Conservation (phyloP, 179 eudicot genomes). For the Beta macrorhiza region DNA sequence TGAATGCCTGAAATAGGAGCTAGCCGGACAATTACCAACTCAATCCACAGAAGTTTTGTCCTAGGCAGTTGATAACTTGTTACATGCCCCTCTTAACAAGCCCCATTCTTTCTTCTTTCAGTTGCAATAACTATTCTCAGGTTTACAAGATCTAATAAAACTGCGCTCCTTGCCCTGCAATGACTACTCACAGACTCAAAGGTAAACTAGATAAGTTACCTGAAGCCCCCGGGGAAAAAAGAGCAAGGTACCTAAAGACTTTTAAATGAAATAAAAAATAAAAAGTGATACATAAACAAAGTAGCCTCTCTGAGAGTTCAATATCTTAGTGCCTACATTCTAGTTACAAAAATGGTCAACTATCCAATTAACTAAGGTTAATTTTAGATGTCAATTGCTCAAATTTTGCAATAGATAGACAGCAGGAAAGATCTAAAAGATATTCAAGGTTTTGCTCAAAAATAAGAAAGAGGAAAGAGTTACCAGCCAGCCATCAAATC, state of each 20-base stretch:
- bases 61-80: background rate
- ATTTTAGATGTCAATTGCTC: background rate
- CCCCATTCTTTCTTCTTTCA: constrained; percentile 4
- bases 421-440: too few relatives aligned
- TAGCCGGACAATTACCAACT: background rate
- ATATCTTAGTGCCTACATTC: background rate
- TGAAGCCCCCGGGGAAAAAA: too few relatives aligned
- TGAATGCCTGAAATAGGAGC: background rate
- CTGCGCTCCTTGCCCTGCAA: background rate
- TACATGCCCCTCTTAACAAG: background rate
- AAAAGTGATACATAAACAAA: background rate
- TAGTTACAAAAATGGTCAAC: background rate
- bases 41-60: background rate
- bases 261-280: too few relatives aligned
- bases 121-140: background rate
- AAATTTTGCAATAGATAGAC: background rate
- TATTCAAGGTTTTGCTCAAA: too few relatives aligned
- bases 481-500: constrained; percentile 99
- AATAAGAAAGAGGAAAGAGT: background rate
- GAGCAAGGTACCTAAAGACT: too few relatives aligned
- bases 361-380: background rate
- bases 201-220: background rate
- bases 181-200: background rate
- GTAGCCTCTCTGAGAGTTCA: background rate
- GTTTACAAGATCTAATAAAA: too few relatives aligned